Evolutionary conservation across 2,329 filamentous ascomycete genomes (phyloP).

Genomic region (Ophiognomonia clavigignenti-juglandacearum): DNA sequence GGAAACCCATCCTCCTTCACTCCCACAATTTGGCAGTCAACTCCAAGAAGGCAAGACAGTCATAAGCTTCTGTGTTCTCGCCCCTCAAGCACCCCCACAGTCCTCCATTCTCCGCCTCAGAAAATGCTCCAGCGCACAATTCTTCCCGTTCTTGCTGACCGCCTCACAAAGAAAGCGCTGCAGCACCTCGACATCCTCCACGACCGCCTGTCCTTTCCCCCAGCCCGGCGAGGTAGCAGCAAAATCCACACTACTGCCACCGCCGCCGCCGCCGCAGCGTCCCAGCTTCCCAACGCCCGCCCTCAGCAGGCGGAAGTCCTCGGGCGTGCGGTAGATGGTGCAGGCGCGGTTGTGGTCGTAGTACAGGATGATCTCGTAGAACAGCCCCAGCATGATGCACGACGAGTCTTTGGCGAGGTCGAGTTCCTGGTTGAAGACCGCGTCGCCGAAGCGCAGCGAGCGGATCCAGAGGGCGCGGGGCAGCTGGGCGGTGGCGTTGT

Average conservation of each 20-base stretch:
- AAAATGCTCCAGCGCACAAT: constrained; percentile 23
- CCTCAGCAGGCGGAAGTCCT: constrained; percentile 22
- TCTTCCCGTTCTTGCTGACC: constrained; percentile 13
- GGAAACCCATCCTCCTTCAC: too few species aligned
- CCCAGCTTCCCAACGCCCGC: constrained; percentile 5
- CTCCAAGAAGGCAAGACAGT: too few species aligned
- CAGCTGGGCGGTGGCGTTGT: constrained; percentile 22
- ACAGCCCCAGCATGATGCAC: constrained; percentile 4
- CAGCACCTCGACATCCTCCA: constrained; percentile 17
- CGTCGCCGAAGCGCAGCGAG: constrained; percentile 9
- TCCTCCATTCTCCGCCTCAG: constrained; percentile 25
- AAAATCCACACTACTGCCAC: constrained; percentile 6
- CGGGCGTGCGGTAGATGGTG: constrained; percentile 24
- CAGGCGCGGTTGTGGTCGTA: constrained; percentile 28
- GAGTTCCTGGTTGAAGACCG: constrained; percentile 15
- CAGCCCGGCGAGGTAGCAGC: too few species aligned
- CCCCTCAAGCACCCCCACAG: constrained; percentile 16
- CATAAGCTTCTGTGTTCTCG: neutral
- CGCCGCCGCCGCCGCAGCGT: neutral
- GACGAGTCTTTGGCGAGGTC: constrained; percentile 11
- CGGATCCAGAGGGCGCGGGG: constrained; percentile 22
- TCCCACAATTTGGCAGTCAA: too few species aligned
- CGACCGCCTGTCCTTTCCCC: constrained; percentile 6
- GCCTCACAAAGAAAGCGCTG: constrained; percentile 18
- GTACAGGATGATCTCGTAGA: constrained; percentile 25